Conservation (phyloP, 2,329 filamentous ascomycete genomes). For the Colletotrichum caudatum region DNA sequence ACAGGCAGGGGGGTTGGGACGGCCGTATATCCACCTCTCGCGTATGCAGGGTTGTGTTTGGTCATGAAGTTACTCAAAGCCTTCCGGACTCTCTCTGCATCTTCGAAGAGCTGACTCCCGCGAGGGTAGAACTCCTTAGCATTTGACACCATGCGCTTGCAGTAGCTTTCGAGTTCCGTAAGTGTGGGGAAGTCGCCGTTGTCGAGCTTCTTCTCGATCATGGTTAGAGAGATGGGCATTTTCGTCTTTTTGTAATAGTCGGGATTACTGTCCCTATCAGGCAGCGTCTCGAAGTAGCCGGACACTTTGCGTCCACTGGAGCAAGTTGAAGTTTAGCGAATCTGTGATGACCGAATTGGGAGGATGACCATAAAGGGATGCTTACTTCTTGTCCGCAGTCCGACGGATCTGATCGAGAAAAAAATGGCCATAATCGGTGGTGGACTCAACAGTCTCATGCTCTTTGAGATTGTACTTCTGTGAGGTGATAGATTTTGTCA, state of each 20-base stretch:
- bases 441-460: slow-evolving; percentile 75
- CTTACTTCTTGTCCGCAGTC: slow-evolving; percentile 85
- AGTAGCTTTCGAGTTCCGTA: slow-evolving; percentile 82
- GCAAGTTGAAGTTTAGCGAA: slow-evolving; percentile 20
- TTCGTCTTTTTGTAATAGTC: slow-evolving; percentile 84
- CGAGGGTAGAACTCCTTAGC: slow-evolving; percentile 87
- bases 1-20: slow-evolving; percentile 79
- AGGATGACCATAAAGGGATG: neutral
- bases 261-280: slow-evolving; percentile 71
- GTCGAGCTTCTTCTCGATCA: slow-evolving; percentile 80
- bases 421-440: slow-evolving; percentile 76
- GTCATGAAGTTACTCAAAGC: slow-evolving; percentile 90
- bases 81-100: slow-evolving; percentile 89
- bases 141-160: slow-evolving; percentile 89
- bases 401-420: slow-evolving; percentile 81
- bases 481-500: slow-evolving; percentile 21
- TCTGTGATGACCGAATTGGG: neutral
- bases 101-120: slow-evolving; percentile 78
- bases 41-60: slow-evolving; percentile 86
- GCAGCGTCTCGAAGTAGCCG: slow-evolving; percentile 79
- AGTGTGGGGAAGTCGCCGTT: slow-evolving; percentile 76
- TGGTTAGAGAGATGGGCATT: slow-evolving; percentile 82
- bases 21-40: slow-evolving; percentile 72
- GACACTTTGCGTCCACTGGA: slow-evolving; percentile 78
- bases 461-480: slow-evolving; percentile 63